Evolutionary conservation across 768 basidiomycete species (phyloP).

Genomic region (Lactifluus piperatus): DNA sequence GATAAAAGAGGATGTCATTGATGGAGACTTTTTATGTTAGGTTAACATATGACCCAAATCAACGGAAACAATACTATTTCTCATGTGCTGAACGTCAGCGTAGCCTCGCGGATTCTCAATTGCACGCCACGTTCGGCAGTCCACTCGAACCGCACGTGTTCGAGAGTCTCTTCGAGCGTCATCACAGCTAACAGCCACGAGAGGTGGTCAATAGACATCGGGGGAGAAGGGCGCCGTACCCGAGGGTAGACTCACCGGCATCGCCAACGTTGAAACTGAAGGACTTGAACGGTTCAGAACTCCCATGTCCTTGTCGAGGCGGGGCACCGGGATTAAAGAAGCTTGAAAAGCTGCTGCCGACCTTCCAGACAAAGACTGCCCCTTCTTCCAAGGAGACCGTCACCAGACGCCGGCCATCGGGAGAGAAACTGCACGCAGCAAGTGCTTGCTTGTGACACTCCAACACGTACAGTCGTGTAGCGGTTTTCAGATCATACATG

Average conservation of each 20-base stretch:
- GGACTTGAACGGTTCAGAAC: conserved; percentile 83
- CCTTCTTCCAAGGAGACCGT: conserved; percentile 83
- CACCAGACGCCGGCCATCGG: conserved; percentile 84
- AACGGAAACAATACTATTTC: neutral
- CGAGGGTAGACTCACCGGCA: conserved; percentile 47
- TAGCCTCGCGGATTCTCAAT: conserved; percentile 72
- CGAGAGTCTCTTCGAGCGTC: conserved; percentile 55
- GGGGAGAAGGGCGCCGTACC: neutral
- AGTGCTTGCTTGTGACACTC: conserved; percentile 82
- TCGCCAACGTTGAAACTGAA: conserved; percentile 78
- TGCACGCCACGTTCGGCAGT: conserved; percentile 72
- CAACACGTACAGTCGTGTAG: conserved; percentile 88
- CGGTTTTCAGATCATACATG: conserved; percentile 96
- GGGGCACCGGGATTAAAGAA: conserved; percentile 89
- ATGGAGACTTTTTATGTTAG: neutral
- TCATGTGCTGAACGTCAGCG: conserved; percentile 79
- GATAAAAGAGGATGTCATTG: neutral
- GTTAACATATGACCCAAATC: neutral
- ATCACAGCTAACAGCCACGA: conserved; percentile 36
- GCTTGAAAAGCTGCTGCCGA: conserved; percentile 80
- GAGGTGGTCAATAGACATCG: neutral
- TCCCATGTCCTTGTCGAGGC: conserved; percentile 77
- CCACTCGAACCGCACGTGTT: conserved; percentile 80
- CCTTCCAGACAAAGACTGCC: conserved; percentile 89
- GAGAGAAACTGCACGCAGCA: conserved; percentile 84